Evolutionary conservation across 257 asterid species (phyloP), one percentile per base, ranked within the genome.

Genomic region (Capsicum chinense): DNA sequence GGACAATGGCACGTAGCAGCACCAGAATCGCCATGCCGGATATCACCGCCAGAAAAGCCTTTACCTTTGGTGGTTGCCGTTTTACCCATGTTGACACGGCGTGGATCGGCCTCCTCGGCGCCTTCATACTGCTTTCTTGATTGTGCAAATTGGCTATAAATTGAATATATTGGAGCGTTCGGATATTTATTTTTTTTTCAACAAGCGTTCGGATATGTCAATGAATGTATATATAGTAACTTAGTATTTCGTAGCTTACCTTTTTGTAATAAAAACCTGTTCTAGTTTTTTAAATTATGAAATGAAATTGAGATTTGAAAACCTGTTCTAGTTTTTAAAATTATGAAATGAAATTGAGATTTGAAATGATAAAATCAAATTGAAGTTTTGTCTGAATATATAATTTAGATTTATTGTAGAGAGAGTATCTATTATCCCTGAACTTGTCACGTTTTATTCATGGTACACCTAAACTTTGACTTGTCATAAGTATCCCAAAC

Each of bases 61-160:
- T 95, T 37, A 93, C 97, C 91, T 94, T 95, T 1, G 98, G 96
- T 81, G 98, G 99, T 90, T 95, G 99, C 86, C 99, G 89, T 89
- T 93, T 93, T 33, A 94, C 91, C 99, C 99, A 95, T 79, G 88
- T 76, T 85, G 89, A 71, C 66, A 87, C 91, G 57, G 90, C 92
- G 50, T 93, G 95, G 94, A 95, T 92, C 92, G 97, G 95, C 91
- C 92, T 91, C 92, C 79, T 92, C 82, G 97, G 93, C 86, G 89
- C 89, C 93, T 87, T 93, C 89, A 88, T 87, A 84, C 86, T 84
- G 73, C 71, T 80, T 11, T 82, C 39, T 47, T 70, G 39, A 19
- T 5, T 26, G 71, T 64, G 71, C 9, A 11, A 2, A 56, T 56
- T 56, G 17, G 17, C 42, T 14, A 35, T 26, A 9, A 64, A 64